Percentiles rank a stretch among this genome's conserved stretches.
These are phyloP conservation scores for Ogataea allantospora DNA, from an alignment of 805 yeast genomes.

Conservation along the genomic window DNA sequence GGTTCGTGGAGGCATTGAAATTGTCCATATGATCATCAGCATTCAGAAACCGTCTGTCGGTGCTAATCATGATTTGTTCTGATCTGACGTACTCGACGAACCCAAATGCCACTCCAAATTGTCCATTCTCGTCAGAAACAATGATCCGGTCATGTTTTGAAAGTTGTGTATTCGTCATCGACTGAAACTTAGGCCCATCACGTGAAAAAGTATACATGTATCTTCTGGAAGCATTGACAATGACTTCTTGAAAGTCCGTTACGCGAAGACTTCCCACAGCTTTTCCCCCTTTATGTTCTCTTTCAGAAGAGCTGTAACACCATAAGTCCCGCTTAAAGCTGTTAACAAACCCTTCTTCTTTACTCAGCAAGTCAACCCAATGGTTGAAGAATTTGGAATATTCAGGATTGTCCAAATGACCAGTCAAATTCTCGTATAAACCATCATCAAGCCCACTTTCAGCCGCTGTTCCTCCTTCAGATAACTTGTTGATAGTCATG, in stretches of 20 bases:
- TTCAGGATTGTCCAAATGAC: conserved; percentile 40
- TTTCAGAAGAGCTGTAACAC: conserved; percentile 53
- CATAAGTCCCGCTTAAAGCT: conserved; percentile 63
- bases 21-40: conserved; percentile 39
- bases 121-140: conserved; percentile 78
- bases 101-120: conserved; percentile 71
- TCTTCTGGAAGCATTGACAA: conserved; percentile 17
- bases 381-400: conserved; percentile 59
- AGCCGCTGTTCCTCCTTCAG: conserved; percentile 57
- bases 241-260: conserved; percentile 28
- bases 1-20: conserved; percentile 46
- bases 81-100: conserved; percentile 44
- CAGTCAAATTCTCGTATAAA: conserved; percentile 48
- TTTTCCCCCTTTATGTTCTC: conserved; percentile 62
- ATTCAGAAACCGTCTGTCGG: conserved; percentile 49
- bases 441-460: conserved; percentile 51
- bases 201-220: conserved; percentile 53
- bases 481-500: conserved; percentile 59
- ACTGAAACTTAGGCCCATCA: conserved; percentile 15
- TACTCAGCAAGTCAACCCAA: conserved; percentile 72
- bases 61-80: conserved; percentile 45
- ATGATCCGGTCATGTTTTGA: conserved; percentile 60
- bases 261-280: conserved; percentile 54
- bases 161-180: conserved; percentile 46
- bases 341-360: conserved; percentile 64